A percentile compares a stretch with the other conserved stretches of the same genome.
phyloP scores from a whole-genome alignment of 805 yeast genomes.

The Jamesozyma jinghongensis region DNA sequence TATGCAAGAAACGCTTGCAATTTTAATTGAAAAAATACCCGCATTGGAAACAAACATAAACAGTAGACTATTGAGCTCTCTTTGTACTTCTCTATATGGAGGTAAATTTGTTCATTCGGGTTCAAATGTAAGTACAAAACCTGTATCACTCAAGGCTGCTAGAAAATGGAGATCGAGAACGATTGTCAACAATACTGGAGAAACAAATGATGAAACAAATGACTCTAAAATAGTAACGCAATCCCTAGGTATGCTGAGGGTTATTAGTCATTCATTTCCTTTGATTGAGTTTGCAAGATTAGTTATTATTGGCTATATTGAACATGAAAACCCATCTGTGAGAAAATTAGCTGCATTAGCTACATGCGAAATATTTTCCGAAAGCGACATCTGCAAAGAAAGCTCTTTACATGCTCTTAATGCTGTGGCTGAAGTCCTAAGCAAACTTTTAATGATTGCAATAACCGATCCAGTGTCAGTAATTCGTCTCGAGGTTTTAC shows the following conservation, averaged over 20 bases:
- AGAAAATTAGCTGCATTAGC: constrained; percentile 80
- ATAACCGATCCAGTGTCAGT: constrained; percentile 85
- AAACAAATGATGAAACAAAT: constrained; percentile 34
- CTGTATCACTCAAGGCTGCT: constrained; percentile 57
- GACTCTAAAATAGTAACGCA: constrained; percentile 54
- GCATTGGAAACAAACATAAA: constrained; percentile 68
- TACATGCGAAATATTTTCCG: constrained; percentile 63
- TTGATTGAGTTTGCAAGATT: constrained; percentile 80
- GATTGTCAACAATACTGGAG: constrained; percentile 60
- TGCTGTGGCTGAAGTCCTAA: constrained; percentile 79
- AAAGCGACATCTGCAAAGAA: constrained; percentile 78
- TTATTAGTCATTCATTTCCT: constrained; percentile 66
- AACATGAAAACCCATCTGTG: constrained; percentile 69
- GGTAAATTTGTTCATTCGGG: constrained; percentile 78
- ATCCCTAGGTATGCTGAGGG: constrained; percentile 67
- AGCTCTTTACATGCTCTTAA: constrained; percentile 70
- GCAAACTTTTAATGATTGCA: constrained; percentile 68
- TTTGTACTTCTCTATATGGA: constrained; percentile 74
- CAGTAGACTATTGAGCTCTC: constrained; percentile 56
- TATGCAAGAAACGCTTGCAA: constrained; percentile 65
- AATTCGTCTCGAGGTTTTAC: constrained; percentile 70
- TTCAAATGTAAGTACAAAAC: constrained; percentile 57
- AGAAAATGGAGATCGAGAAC: constrained; percentile 67
- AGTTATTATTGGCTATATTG: constrained; percentile 76
- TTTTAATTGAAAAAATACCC: constrained; percentile 64